Percentiles rank a stretch among this genome's conserved stretches.
Evolutionary conservation across 768 basidiomycete genomes (phyloP).

Genomic region (Lentinula aciculospora): DNA sequence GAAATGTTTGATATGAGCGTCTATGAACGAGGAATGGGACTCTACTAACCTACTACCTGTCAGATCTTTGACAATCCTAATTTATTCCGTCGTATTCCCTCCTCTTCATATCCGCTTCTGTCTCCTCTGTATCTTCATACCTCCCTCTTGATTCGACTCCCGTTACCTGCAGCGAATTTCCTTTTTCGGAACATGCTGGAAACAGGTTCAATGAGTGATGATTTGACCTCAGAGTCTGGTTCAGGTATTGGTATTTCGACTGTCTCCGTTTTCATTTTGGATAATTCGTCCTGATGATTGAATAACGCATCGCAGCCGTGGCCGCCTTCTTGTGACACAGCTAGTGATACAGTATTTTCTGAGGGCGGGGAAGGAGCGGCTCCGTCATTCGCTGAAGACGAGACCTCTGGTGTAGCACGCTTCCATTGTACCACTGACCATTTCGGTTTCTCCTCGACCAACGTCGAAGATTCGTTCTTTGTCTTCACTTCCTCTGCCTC

Average conservation of each 20-base stretch:
- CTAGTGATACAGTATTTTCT: background rate
- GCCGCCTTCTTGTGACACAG: background rate
- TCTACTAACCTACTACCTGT: too few relatives aligned
- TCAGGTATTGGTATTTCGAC: background rate
- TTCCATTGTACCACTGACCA: slow-evolving; percentile 33
- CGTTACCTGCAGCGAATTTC: background rate
- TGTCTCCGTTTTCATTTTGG: too few relatives aligned
- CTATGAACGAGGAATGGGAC: too few relatives aligned
- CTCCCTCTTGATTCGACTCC: slow-evolving; percentile 1
- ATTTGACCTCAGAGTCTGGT: background rate
- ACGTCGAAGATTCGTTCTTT: slow-evolving; percentile 1
- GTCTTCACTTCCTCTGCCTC: slow-evolving; percentile 2
- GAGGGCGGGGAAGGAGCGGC: background rate
- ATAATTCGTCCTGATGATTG: too few relatives aligned
- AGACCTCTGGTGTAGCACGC: slow-evolving; percentile 12
- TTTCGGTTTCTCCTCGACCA: slow-evolving; percentile 14
- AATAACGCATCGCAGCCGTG: too few relatives aligned
- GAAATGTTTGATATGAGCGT: too few relatives aligned
- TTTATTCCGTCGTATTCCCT: too few relatives aligned
- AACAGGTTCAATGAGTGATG: background rate
- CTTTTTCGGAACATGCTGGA: slow-evolving; percentile 1
- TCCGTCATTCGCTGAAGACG: background rate
- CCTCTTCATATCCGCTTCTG: too few relatives aligned
- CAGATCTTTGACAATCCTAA: too few relatives aligned
- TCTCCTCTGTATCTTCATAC: too few relatives aligned